Base-by-base conservation (phyloP, 805 yeast genomes). In the Barnettozyma siamensis region DNA sequence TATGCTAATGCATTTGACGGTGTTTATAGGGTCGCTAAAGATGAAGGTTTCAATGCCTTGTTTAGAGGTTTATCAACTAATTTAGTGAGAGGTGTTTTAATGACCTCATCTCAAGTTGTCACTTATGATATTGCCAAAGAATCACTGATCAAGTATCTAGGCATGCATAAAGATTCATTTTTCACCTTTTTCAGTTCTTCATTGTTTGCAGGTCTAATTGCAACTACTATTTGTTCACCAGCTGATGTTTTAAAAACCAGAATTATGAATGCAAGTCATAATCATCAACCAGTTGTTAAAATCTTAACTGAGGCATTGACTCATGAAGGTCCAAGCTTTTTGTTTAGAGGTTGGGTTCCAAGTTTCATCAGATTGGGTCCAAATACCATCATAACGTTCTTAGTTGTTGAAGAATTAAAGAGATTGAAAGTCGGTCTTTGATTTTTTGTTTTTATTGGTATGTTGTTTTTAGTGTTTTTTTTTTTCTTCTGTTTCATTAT, bases 341-440 rank as follows among this genome's bases (percentile, higher is more conserved):
- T 86, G 80, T 87, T 87, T 64, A 71, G 95, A 61, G 96, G 96
- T 20, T 87, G 96, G 96, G 65, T 83, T 29, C 95, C 95, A 26
- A 80, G 93, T 33, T 87, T 87, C 57, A 75, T 86, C 7, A 76
- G 96, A 57, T 69, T 87, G 47, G 95, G 95, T 0, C 96, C 96
- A 28, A 84, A 80, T 49, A 81, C 88, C 0, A 79, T 81, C 41
- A 71, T 81, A 17, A 81, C 84, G 1, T 81, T 81, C 59, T 63
- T 80, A 49, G 85, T 78, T 8, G 72, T 80, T 41, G 88, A 80
- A 57, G 83, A 80, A 54, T 63, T 80, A 48, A 75, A 83, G 61
- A 72, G 71, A 46, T 66, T 58, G 50, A 69, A 58, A 56, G 51
- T 76, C 33, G 83, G 81, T 12, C 63, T 76, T 72, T 43, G 37